Evolutionary conservation across 345 rosid species (phyloP).

Genomic region (Conringia planisiliqua): DNA sequence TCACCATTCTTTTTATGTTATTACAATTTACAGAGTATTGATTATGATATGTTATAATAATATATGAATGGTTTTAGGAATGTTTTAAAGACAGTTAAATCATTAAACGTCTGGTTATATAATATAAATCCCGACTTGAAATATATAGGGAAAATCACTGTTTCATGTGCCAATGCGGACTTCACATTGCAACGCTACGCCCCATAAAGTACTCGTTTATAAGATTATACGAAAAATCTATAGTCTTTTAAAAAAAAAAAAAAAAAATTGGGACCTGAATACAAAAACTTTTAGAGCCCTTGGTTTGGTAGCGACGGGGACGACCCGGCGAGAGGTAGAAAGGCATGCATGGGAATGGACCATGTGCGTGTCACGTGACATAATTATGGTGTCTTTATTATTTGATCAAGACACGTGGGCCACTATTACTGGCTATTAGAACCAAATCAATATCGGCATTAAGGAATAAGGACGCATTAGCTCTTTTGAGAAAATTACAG

Average conservation of each 20-base stretch:
- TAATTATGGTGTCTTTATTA: slow-evolving; percentile 3
- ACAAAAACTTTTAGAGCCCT: slow-evolving; percentile 14
- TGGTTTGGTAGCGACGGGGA: slow-evolving; percentile 31
- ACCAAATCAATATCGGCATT: slow-evolving; percentile 12
- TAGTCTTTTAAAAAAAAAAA: not conserved
- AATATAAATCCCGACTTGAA: not conserved
- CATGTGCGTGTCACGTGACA: slow-evolving; percentile 24
- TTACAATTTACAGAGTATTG: too few relatives aligned
- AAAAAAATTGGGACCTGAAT: slow-evolving; percentile 3
- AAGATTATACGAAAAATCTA: not conserved
- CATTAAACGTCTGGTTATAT: not conserved
- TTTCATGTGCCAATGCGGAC: not conserved
- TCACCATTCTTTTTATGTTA: too few relatives aligned
- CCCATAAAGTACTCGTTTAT: not conserved
- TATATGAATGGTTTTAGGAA: too few relatives aligned
- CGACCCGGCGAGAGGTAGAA: slow-evolving; percentile 24
- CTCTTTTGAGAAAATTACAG: slow-evolving; percentile 22
- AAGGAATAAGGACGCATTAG: slow-evolving; percentile 25
- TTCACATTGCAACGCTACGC: not conserved
- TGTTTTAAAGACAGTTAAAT: too few relatives aligned
- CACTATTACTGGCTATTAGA: not conserved
- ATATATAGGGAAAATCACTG: not conserved
- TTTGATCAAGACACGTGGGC: slow-evolving; percentile 21
- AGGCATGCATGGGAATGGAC: slow-evolving; percentile 19
- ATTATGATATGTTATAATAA: too few relatives aligned